Base-by-base conservation (phyloP, 805 yeast genomes). In the Wickerhamomyces queroliae region DNA sequence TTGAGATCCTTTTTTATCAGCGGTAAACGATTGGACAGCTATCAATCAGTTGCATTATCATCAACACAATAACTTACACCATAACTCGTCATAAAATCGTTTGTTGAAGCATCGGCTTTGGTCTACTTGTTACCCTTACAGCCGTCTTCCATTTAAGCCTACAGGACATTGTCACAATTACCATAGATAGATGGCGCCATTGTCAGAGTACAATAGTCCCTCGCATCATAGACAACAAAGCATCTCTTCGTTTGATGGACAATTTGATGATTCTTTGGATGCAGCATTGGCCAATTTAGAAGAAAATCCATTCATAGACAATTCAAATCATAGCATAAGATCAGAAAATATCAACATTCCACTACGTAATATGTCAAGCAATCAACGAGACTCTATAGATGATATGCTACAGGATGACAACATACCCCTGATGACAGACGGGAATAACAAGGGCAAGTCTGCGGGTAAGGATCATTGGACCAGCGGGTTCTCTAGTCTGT, bases 231-330 rank as follows among this genome's bases (percentile, higher is more conserved):
- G 53, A 36, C 54, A 53, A 35, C 45, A 48, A 38, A 65, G 69
- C 39, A 48, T 53, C 23, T 72, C 73, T 34, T 65, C 77, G 11
- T 69, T 80, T 50, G 88, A 82, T 48, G 72, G 75, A 47, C 70
- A 69, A 48, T 75, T 83, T 53, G 88, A 82, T 53, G 70, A 67
- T 46, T 77, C 83, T 10, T 64, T 80, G 42, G 84, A 80, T 50
- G 76, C 76, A 35, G 91, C 88, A 1, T 62, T 83, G 47, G 76
- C 76, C 43, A 63, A 52, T 67, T 66, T 47, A 50, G 78, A 61
- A 57, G 68, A 66, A 47, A 68, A 62, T 50, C 63, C 52, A 48
- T 64, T 53, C 39, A 45, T 48, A 18, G 46, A 46, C 23, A 44
- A 52, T 39, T 36, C 44, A n/a, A 52, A 52, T 31, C 57, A 49